These are phyloP conservation scores for Daldinia eschscholtzii DNA, from an alignment of 2,329 filamentous ascomycete species.

Conservation along the genomic window DNA sequence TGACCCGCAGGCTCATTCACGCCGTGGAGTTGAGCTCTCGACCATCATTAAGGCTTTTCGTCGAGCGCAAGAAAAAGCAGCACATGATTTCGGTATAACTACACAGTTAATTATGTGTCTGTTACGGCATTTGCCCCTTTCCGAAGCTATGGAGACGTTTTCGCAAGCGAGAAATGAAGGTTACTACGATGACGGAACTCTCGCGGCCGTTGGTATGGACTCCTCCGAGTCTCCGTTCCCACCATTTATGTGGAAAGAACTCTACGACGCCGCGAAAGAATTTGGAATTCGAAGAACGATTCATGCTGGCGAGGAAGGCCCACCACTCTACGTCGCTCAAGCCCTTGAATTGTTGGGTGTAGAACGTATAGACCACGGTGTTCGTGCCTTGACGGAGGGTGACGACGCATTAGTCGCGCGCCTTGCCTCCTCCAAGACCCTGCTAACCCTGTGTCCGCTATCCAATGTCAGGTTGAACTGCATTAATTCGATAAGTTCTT, in stretches of 20 bases:
- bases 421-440: conserved; percentile 67
- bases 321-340: conserved; percentile 72
- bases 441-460: conserved; percentile 79
- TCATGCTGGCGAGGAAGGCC: conserved; percentile 82
- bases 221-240: conserved; percentile 71
- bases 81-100: conserved; percentile 72
- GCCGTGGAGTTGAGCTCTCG: conserved; percentile 71
- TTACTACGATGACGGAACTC: conserved; percentile 64
- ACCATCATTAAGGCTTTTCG: conserved; percentile 74
- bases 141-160: conserved; percentile 65
- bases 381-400: conserved; percentile 67
- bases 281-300: conserved; percentile 73
- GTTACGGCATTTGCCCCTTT: conserved; percentile 74
- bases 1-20: conserved; percentile 81
- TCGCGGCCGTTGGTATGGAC: conserved; percentile 76
- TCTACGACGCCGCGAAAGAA: conserved; percentile 68
- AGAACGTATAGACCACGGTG: conserved; percentile 80
- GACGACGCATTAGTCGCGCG: conserved; percentile 69
- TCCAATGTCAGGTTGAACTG: conserved; percentile 77
- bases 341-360: conserved; percentile 73
- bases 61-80: conserved; percentile 70
- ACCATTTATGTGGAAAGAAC: conserved; percentile 70
- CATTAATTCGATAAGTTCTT: conserved; percentile 63
- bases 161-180: conserved; percentile 56
- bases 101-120: conserved; percentile 79